phyloP scores from a whole-genome alignment of 2,329 filamentous ascomycete species.

The Hansfordia pulvinata region DNA sequence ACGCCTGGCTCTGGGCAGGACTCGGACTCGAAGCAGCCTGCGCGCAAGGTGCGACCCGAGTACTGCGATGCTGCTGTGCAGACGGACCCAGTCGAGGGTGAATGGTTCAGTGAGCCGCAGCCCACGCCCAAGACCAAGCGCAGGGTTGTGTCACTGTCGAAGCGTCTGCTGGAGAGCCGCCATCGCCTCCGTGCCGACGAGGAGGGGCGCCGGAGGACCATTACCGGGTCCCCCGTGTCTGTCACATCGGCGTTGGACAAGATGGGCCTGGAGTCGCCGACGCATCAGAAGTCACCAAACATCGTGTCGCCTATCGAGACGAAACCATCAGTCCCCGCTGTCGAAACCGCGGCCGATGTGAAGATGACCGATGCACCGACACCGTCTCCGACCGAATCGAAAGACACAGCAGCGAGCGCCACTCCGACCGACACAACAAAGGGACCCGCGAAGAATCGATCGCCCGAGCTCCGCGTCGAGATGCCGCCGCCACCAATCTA shows the following conservation, averaged over 20 bases:
- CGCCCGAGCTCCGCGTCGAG: slow-evolving; percentile 37
- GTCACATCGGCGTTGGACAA: slow-evolving; percentile 17
- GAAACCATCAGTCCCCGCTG: slow-evolving; percentile 3
- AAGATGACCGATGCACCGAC: slow-evolving; percentile 20
- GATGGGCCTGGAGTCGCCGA: slow-evolving; percentile 26
- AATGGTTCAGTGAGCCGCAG: slow-evolving; percentile 31
- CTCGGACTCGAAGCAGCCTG: too few relatives aligned
- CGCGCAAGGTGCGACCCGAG: too few relatives aligned
- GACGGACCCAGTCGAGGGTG: slow-evolving; percentile 38
- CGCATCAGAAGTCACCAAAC: slow-evolving; percentile 14
- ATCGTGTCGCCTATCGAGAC: slow-evolving; percentile 4
- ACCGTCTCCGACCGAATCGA: slow-evolving; percentile 12
- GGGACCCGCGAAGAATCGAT: slow-evolving; percentile 20
- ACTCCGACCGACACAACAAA: slow-evolving; percentile 7
- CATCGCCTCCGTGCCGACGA: slow-evolving; percentile 27
- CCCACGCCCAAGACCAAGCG: slow-evolving; percentile 26
- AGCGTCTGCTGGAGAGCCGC: slow-evolving; percentile 35
- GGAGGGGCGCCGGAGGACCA: slow-evolving; percentile 18
- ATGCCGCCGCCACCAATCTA: slow-evolving; percentile 42
- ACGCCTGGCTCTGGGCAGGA: slow-evolving; percentile 13
- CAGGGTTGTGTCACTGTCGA: slow-evolving; percentile 37
- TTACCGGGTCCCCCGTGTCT: slow-evolving; percentile 12
- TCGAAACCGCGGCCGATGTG: slow-evolving; percentile 9
- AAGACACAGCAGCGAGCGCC: slow-evolving; percentile 2
- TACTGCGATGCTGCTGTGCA: slow-evolving; percentile 40